Evolutionary conservation across 2,329 filamentous ascomycete genomes (phyloP), one percentile per base, ranked within the genome.

Genomic region (Botrytis paeoniae): DNA sequence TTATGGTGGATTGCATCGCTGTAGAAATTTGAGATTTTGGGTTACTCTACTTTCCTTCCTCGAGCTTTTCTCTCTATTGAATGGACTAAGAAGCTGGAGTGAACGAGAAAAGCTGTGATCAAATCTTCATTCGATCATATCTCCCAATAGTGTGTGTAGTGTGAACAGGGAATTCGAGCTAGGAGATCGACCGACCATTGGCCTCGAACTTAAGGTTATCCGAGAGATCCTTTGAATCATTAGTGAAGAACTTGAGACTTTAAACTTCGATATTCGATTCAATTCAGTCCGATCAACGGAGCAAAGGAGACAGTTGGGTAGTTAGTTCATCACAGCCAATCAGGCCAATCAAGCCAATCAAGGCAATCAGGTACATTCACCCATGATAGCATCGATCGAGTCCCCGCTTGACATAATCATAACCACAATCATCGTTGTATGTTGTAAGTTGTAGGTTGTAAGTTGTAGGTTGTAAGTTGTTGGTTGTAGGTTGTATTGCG

Each of bases 1-100:
- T 65, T 35, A 20, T 35, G 63, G 43, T 37, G 22, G n/a, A 32
- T 45, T 65, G 51, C 51, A 57, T 57, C n/a, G 16, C 51, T 57
- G 41, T 65, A 22, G 37, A 22, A 16, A 35, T 14, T 10, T 35
- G 22, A n/a, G 41, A 48, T 65, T 32, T 48, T 32, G 41, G 41
- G 41, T 25, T 48, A 43, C 41, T 48, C 41, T 48, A 48, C 41
- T 48, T 25, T 43, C 20, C 63, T 37, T 9, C 43, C 20, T 35
- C 20, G 29, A 48, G 63, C 63, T 48, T 45, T 54, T 54, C 48
- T 54, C 48, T 65, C 51, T 65, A 48, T 65, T 37, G 63, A 35
- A 48, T 65, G 32, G 41, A 35, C 63, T 65, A 48, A 22, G 29
- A 35, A 22, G 3, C 41, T 14, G 29, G 62, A 45, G 62, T 29